phyloP scores from a whole-genome alignment of 768 basidiomycete genomes.

The Calvatia gigantea region DNA sequence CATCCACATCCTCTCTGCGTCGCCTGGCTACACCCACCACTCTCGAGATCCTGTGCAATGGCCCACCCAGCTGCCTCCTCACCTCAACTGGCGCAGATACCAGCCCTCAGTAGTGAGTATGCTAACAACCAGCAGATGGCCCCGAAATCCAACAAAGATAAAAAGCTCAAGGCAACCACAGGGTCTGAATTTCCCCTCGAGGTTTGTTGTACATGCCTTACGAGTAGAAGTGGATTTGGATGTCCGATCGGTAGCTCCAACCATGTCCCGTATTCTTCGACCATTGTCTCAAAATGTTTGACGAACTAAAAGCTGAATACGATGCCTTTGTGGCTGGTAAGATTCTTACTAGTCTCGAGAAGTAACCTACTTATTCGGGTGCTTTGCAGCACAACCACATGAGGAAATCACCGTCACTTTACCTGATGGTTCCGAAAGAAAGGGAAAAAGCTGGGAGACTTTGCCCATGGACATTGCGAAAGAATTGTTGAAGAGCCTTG shows the following conservation, averaged over 20 bases:
- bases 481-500: slow-evolving; percentile 79
- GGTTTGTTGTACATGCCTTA: slow-evolving; percentile 32
- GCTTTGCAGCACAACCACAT: slow-evolving; percentile 64
- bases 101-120: slow-evolving; percentile 43
- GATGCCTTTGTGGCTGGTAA: slow-evolving; percentile 77
- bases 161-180: slow-evolving; percentile 39
- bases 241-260: slow-evolving; percentile 49
- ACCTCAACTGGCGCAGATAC: slow-evolving; percentile 45
- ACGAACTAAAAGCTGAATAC: slow-evolving; percentile 80
- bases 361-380: slow-evolving; percentile 5
- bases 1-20: slow-evolving; percentile 12
- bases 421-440: slow-evolving; percentile 80
- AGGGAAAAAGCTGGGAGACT: slow-evolving; percentile 92
- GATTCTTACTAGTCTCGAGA: slow-evolving; percentile 9
- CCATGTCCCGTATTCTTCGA: slow-evolving; percentile 87
- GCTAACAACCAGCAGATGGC: slow-evolving; percentile 21
- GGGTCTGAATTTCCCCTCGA: slow-evolving; percentile 58
- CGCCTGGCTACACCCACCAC: slow-evolving; percentile 13
- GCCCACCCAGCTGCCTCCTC: slow-evolving; percentile 51
- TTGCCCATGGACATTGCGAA: slow-evolving; percentile 90
- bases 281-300: slow-evolving; percentile 86
- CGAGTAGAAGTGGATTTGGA: background rate
- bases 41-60: slow-evolving; percentile 39
- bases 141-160: slow-evolving; percentile 35
- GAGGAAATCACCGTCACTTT: slow-evolving; percentile 82